Conservation (phyloP, 2,329 filamentous ascomycete genomes). For the Dactylellina leptospora region DNA sequence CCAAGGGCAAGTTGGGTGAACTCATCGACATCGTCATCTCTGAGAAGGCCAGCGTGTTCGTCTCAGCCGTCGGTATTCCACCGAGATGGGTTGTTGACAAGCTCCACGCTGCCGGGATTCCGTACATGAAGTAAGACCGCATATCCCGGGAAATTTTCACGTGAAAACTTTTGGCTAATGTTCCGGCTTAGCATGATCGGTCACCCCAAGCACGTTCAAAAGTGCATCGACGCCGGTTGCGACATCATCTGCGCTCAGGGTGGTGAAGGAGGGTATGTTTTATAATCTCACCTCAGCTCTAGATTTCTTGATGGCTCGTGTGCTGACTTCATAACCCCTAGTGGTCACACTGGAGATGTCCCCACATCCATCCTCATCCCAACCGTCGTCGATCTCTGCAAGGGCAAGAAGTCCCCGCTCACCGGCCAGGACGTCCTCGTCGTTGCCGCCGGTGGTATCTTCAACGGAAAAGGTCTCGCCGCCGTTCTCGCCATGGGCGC, state of each 20-base stretch:
- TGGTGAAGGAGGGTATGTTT: constrained; percentile 79
- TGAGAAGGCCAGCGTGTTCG: constrained; percentile 88
- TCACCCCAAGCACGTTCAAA: constrained; percentile 98
- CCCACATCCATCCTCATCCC: constrained; percentile 93
- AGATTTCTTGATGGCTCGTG: no score
- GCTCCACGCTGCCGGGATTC: constrained; percentile 84
- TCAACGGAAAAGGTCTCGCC: constrained; percentile 88
- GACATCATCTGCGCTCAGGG: constrained; percentile 99
- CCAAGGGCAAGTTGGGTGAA: constrained; percentile 95
- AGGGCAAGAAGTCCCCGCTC: constrained; percentile 83
- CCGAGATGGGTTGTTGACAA: constrained; percentile 87
- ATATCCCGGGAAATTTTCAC: not conserved
- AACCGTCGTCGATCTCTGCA: constrained; percentile 81
- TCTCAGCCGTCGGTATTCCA: constrained; percentile 93
- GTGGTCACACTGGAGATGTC: constrained; percentile 90
- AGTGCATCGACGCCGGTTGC: constrained; percentile 88
- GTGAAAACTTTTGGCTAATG: not conserved
- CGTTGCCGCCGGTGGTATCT: constrained; percentile 91
- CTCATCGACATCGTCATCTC: constrained; percentile 93
- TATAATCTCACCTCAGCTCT: not conserved
- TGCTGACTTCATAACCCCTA: not conserved
- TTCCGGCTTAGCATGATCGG: constrained; percentile 77
- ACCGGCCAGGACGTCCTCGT: constrained; percentile 89
- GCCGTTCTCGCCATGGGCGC: constrained; percentile 93
- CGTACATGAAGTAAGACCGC: constrained; percentile 85